These are phyloP conservation scores for Cephaloascus albidus DNA, from an alignment of 805 yeast species.

Conservation along the genomic window DNA sequence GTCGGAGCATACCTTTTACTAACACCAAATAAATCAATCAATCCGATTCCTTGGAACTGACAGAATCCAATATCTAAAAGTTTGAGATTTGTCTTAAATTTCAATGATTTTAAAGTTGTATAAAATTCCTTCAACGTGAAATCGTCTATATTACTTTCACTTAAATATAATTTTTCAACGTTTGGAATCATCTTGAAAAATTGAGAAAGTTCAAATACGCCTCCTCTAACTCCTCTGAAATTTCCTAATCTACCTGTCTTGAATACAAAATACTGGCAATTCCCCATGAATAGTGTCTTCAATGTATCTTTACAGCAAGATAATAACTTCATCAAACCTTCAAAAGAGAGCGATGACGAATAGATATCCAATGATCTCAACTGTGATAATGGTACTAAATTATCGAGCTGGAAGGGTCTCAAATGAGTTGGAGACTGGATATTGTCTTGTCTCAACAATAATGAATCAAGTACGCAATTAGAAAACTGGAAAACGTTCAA, in stretches of 20 bases:
- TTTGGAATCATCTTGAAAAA: conserved; percentile 6
- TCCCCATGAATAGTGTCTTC: conserved; percentile 4
- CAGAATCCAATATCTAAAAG: conserved; percentile 14
- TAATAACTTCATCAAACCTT: conserved; percentile 7
- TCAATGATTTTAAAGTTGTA: conserved; percentile 7
- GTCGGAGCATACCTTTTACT: not conserved
- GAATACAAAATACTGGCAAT: conserved; percentile 6
- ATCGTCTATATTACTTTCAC: conserved; percentile 14
- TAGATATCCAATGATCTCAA: not conserved
- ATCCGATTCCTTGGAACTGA: conserved; percentile 14
- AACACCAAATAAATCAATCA: conserved; percentile 10
- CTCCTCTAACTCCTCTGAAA: not conserved
- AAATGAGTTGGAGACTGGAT: not conserved
- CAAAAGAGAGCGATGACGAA: conserved; percentile 5
- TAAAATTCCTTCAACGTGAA: conserved; percentile 12
- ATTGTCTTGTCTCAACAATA: not conserved
- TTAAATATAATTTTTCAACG: conserved; percentile 7
- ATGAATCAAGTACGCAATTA: not conserved
- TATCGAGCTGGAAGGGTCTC: not conserved
- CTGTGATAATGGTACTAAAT: not conserved
- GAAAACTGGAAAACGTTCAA: not conserved
- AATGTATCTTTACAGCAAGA: conserved; percentile 3
- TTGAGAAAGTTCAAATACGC: conserved; percentile 2
- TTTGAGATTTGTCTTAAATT: conserved; percentile 5
- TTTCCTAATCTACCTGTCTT: conserved; percentile 6